Percentiles rank a stretch among this genome's conserved stretches.
phyloP scores from a whole-genome alignment of 176 grass and related monocot species.

The Carex kokanica region DNA sequence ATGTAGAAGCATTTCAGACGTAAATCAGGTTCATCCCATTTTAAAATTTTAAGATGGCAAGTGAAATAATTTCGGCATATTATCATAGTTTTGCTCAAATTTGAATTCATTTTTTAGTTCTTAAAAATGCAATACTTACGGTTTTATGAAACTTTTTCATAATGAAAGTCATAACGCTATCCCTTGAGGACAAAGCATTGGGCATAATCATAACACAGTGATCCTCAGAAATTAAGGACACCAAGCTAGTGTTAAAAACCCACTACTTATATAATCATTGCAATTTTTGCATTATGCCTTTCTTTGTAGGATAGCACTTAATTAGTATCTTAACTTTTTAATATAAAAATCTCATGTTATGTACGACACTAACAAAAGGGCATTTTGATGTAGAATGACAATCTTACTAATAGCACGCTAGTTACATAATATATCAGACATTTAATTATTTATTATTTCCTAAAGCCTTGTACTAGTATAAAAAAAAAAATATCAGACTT shows the following conservation, averaged over 20 bases:
- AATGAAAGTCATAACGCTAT: neutral
- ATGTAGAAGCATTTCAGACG: too few relatives aligned
- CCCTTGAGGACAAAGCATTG: slow-evolving; percentile 25
- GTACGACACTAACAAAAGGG: neutral
- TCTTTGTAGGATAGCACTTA: neutral
- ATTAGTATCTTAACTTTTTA: neutral
- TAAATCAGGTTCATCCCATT: too few relatives aligned
- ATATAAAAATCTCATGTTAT: neutral
- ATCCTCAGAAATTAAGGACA: neutral
- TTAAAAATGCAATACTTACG: neutral
- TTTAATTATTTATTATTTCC: neutral
- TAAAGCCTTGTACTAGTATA: neutral
- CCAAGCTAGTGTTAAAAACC: neutral
- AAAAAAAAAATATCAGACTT: neutral
- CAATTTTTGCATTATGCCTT: neutral
- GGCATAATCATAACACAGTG: neutral
- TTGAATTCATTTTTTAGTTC: neutral
- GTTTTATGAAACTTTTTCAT: neutral
- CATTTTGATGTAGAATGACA: neutral
- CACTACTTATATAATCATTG: neutral
- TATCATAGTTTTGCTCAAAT: too few relatives aligned
- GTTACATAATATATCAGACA: too few relatives aligned
- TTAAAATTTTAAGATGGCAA: too few relatives aligned
- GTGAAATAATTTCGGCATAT: too few relatives aligned
- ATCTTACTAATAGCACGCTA: neutral